phyloP scores from a whole-genome alignment of 2,329 filamentous ascomycete species.

The Onygena corvina region DNA sequence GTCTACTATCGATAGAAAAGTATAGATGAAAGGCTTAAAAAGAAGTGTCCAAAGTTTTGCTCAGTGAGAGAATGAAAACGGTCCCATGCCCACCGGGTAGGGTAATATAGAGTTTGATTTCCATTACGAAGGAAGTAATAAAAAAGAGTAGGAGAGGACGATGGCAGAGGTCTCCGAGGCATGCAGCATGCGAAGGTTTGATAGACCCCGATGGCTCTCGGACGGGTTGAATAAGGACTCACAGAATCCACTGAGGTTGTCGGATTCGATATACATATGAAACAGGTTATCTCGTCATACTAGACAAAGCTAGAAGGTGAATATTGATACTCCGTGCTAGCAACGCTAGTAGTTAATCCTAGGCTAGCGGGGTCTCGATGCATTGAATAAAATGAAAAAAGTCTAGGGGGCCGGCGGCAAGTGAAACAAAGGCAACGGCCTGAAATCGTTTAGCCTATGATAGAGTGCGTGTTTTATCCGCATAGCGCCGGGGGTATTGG shows the following conservation, averaged over 20 bases:
- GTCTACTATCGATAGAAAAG: too few species aligned
- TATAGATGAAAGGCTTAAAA: too few species aligned
- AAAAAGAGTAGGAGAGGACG: too few species aligned
- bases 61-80: too few species aligned
- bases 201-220: neutral
- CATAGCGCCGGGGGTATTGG: neutral
- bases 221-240: neutral
- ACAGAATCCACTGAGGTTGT: neutral
- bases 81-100: too few species aligned
- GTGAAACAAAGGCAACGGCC: neutral
- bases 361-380: too few species aligned
- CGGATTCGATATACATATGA: neutral
- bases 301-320: neutral
- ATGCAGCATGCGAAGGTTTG: too few species aligned
- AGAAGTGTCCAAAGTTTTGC: too few species aligned
- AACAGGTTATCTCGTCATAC: neutral
- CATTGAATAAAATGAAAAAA: neutral
- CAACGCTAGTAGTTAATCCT: neutral
- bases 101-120: too few species aligned
- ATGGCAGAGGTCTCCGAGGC: too few species aligned
- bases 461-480: neutral
- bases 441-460: constrained; percentile 1
- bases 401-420: neutral
- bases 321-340: neutral
- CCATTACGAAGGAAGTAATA: too few species aligned